Conservation (phyloP, 768 basidiomycete species). For the Psilocybe azurescens region DNA sequence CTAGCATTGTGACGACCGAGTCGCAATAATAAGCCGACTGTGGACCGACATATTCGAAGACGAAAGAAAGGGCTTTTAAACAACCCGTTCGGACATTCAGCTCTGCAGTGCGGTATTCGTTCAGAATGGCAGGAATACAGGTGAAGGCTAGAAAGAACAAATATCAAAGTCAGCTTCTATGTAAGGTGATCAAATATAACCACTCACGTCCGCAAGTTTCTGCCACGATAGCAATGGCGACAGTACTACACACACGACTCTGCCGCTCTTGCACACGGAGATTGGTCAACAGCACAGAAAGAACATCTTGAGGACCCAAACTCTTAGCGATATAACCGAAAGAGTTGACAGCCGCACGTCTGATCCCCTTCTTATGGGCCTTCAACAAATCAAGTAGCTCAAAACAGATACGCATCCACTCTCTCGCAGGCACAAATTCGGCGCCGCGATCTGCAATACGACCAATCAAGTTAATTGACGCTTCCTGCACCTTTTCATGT, state of each 20-base stretch:
- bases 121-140: conserved; percentile 97
- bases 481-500: conserved; percentile 99
- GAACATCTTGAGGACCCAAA: conserved; percentile 97
- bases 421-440: conserved; percentile 96
- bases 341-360: conserved; percentile 98
- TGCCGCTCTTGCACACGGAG: conserved; percentile 98
- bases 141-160: conserved; percentile 73
- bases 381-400: conserved; percentile 96
- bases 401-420: conserved; percentile 99
- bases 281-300: conserved; percentile 95
- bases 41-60: conserved; percentile 98
- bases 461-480: conserved; percentile 99
- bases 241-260: conserved; percentile 97
- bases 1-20: conserved; percentile 96
- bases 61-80: conserved; percentile 97
- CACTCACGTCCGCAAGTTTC: conserved; percentile 85
- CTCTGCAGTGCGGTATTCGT: conserved; percentile 98
- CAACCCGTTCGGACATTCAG: conserved; percentile 99
- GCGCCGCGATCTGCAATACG: conserved; percentile 99
- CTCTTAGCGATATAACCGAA: conserved; percentile 99
- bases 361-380: conserved; percentile 99
- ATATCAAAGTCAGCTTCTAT: conserved; percentile 15
- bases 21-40: conserved; percentile 97
- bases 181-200: conserved; percentile 5
- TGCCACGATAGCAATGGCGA: conserved; percentile 95